phyloP scores from a whole-genome alignment of 129 eudicot species.

The Rutidosis leptorrhynchoides region DNA sequence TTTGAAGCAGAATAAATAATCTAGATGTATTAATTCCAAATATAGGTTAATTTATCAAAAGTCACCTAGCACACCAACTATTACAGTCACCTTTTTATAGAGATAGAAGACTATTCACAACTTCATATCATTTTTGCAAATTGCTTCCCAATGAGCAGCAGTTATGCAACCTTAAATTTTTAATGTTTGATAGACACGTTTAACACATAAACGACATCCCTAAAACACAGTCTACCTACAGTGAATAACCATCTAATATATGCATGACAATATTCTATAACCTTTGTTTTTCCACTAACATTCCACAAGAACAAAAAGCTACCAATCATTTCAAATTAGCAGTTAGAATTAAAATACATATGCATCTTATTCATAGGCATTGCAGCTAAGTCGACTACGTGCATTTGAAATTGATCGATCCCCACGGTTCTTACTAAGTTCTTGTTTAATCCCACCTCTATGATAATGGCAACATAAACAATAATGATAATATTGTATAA shows the following conservation, averaged over 20 bases:
- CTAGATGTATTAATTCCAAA: neutral
- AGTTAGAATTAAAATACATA: neutral
- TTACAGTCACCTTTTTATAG: neutral
- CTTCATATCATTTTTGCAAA: neutral
- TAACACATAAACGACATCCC: neutral
- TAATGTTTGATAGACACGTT: neutral
- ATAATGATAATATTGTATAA: neutral
- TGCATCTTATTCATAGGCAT: neutral
- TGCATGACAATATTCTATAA: neutral
- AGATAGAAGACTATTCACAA: neutral
- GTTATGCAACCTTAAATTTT: neutral
- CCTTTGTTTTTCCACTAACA: conserved; percentile 2
- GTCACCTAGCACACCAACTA: neutral
- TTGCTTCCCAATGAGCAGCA: neutral
- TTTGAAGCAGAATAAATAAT: neutral
- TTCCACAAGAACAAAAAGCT: neutral
- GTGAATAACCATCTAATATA: neutral
- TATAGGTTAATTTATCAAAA: neutral
- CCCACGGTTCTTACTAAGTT: neutral
- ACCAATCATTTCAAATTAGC: neutral
- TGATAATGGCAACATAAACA: neutral
- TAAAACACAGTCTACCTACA: neutral
- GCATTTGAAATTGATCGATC: neutral
- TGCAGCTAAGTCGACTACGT: neutral
- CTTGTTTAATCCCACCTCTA: neutral